Evolutionary conservation across 768 basidiomycete species (phyloP).

Genomic region (Collybiopsis confluens): DNA sequence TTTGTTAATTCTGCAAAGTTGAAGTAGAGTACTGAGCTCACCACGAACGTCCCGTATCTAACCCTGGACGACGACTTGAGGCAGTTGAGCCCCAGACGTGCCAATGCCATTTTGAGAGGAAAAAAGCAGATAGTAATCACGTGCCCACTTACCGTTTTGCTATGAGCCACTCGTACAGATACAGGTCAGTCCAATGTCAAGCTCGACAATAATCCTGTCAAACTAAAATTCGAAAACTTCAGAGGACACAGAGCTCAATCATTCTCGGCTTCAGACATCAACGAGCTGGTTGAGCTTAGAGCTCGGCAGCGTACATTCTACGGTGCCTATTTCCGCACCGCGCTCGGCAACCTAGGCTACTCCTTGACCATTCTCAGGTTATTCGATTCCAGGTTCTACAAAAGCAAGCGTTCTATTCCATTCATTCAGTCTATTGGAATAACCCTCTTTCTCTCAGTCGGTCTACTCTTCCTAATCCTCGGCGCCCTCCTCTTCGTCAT

Average conservation of each 20-base stretch:
- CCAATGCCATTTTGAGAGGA: not conserved
- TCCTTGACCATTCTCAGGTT: constrained; percentile 70
- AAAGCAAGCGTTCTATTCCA: constrained; percentile 45
- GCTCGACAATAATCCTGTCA: not conserved
- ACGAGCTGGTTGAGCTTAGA: constrained; percentile 68
- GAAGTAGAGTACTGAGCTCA: too few species aligned
- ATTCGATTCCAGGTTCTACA: constrained; percentile 72
- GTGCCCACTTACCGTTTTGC: too few species aligned
- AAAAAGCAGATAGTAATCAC: too few species aligned
- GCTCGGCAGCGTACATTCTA: constrained; percentile 81
- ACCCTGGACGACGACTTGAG: too few species aligned
- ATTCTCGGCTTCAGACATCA: constrained; percentile 48
- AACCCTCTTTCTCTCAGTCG: constrained; percentile 32
- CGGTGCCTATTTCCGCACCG: constrained; percentile 76
- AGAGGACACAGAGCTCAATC: constrained; percentile 48
- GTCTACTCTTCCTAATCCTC: constrained; percentile 61
- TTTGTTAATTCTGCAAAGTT: too few species aligned
- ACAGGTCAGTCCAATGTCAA: not conserved
- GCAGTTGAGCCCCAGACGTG: too few species aligned
- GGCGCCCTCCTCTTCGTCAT: constrained; percentile 54
- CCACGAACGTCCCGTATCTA: too few species aligned
- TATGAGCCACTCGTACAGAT: not conserved
- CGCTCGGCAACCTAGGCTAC: constrained; percentile 70
- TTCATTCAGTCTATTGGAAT: not conserved
- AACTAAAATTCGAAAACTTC: not conserved